Evolutionary conservation across 129 eudicot genomes (phyloP), one percentile per base, ranked within the genome.

Genomic region (Saposhnikovia divaricata): DNA sequence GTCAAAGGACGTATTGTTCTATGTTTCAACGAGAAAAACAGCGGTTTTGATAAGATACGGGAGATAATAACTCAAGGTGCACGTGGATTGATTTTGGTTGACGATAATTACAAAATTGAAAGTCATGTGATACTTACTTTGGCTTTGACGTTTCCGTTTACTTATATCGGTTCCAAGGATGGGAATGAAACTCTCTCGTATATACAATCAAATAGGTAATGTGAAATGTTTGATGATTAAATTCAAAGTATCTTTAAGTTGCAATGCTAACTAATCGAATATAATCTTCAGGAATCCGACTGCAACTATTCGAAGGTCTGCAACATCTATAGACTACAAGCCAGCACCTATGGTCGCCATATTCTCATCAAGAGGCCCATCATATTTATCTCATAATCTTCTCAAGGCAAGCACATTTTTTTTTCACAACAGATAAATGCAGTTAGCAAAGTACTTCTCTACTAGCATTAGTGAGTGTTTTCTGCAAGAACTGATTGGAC

Each of bases 301-400:
- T 19, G 93, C 87, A 7, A 90, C 97, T 15, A 88, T 92, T 85
- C 80, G 76, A 76, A 87, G 89, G 70, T 87, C 91, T 12, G 77
- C 77, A 39, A 59, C 88, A 37, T 80, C 83, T 72, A 65, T 71
- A 19, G 79, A 85, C 69, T 88, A 84, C 76, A 87, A 90, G 77
- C 97, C 97, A 3, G 97, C 97, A 42, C 97, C 96, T 47, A 77
- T 69, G 14, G 88, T 92, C 3, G 88, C 88, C 71, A 79, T 72
- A 77, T 92, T 88, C 78, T 92, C 91, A n/a, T 82, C 93, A 9
- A 92, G 96, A 81, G 98, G 96, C 28, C 97, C 97, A 72, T 84
- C 91, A 31, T 79, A 39, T 43, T 82, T 73, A 46, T 80, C 92
- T 40, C 77, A 70, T 72, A 89, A 87, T 81, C 59, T 93, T 74